Percentiles rank a stretch among this genome's conserved stretches.
Evolutionary conservation across 805 yeast species (phyloP).

Genomic region (Schizosaccharomyces octosporus): DNA sequence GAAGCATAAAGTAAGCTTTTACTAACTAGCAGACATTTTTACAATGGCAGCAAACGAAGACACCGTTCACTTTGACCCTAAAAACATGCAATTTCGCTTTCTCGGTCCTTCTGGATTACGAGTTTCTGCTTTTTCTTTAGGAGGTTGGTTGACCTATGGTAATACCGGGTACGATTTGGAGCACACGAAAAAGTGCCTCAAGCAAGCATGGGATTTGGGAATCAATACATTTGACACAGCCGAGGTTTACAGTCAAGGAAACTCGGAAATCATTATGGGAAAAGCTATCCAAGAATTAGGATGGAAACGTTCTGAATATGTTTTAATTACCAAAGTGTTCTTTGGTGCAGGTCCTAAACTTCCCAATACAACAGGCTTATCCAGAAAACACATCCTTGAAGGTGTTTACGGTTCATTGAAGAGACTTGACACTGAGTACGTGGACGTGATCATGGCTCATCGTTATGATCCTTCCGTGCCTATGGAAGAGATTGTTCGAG

Average conservation of each 20-base stretch:
- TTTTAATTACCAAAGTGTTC: conserved; percentile 14
- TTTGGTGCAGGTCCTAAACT: conserved; percentile 11
- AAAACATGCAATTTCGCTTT: conserved; percentile 12
- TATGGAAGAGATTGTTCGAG: conserved; percentile 15
- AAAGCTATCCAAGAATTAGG: conserved; percentile 12
- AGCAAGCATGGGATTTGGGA: conserved; percentile 13
- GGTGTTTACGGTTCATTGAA: conserved; percentile 12
- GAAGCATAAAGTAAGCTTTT: too few relatives aligned
- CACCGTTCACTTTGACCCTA: conserved; percentile 5
- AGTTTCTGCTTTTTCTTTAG: conserved; percentile 14
- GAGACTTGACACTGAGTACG: conserved; percentile 14
- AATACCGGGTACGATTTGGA: conserved; percentile 8
- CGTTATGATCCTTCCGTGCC: conserved; percentile 13
- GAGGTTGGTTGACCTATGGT: conserved; percentile 15
- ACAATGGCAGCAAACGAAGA: too few relatives aligned
- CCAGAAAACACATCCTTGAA: conserved; percentile 14
- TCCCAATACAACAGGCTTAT: conserved; percentile 12
- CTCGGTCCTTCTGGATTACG: conserved; percentile 14
- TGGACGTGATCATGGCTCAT: conserved; percentile 14
- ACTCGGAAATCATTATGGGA: conserved; percentile 13
- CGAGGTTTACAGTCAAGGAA: conserved; percentile 13
- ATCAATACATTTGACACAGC: conserved; percentile 15
- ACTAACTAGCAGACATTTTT: too few relatives aligned
- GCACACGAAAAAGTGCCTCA: conserved; percentile 11
- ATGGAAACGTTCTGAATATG: conserved; percentile 13